Percentiles rank a stretch among this genome's conserved stretches.
These are phyloP conservation scores for Cryptococcus sp. DNA, from an alignment of 1,284 basidiomycete species.

Conservation along the genomic window DNA sequence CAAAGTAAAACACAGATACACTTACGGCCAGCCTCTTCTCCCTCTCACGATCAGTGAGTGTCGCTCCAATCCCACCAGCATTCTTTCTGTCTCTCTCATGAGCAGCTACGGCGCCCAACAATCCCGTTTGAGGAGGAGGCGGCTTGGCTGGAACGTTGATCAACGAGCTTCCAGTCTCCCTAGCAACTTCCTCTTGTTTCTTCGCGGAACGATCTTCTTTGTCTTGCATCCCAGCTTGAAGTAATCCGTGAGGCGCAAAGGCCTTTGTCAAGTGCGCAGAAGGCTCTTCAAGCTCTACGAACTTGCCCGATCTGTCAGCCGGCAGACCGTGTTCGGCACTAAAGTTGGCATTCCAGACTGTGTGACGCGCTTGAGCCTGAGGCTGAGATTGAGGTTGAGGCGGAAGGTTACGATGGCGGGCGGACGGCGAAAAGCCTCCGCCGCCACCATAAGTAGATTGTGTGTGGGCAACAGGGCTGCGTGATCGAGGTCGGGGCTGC, in stretches of 20 bases:
- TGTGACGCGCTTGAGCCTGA: constrained; percentile 56
- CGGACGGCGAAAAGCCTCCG: constrained; percentile 1
- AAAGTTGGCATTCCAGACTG: constrained; percentile 80
- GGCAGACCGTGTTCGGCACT: constrained; percentile 62
- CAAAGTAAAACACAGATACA: neutral
- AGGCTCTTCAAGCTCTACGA: constrained; percentile 76
- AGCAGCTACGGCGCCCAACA: constrained; percentile 91
- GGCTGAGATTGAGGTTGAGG: constrained; percentile 18
- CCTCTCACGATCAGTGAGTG: constrained; percentile 90
- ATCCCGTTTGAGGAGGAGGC: constrained; percentile 90
- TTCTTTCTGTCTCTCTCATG: constrained; percentile 92
- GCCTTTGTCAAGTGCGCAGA: constrained; percentile 81
- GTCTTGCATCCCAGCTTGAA: constrained; percentile 92
- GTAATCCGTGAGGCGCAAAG: constrained; percentile 88
- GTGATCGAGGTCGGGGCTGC: constrained; percentile 10
- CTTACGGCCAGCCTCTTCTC: constrained; percentile 74
- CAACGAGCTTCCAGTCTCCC: constrained; percentile 83
- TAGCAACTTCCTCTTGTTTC: constrained; percentile 86
- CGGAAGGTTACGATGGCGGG: constrained; percentile 11
- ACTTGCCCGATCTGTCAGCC: constrained; percentile 55
- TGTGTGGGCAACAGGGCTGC: constrained; percentile 9
- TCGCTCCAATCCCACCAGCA: constrained; percentile 90
- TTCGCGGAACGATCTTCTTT: constrained; percentile 94
- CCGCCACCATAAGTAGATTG: constrained; percentile 4
- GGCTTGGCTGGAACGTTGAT: constrained; percentile 94